phyloP scores from a whole-genome alignment of 192 early-diverging fungal genomes.

The Rhizophagus clarus region DNA sequence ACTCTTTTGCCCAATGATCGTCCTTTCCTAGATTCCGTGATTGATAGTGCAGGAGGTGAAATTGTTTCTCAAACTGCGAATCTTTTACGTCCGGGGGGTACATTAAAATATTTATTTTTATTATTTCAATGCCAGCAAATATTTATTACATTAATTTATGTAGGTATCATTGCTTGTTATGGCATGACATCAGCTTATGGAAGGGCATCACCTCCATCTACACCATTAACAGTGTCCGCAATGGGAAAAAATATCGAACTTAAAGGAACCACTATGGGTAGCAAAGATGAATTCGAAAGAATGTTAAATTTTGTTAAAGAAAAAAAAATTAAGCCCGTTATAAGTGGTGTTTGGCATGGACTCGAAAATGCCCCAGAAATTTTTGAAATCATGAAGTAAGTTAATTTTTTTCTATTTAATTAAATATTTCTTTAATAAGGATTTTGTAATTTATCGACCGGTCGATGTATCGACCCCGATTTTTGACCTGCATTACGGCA shows the following conservation, averaged over 20 bases:
- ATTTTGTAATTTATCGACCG: no score
- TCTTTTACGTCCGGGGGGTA: conserved; percentile 54
- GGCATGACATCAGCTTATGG: background rate
- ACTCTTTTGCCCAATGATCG: conserved; percentile 34
- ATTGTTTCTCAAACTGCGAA: conserved; percentile 43
- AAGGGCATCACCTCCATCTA: background rate
- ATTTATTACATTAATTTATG: background rate
- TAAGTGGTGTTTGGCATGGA: conserved; percentile 57
- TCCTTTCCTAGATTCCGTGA: conserved; percentile 49
- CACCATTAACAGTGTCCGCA: background rate
- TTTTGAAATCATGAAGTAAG: background rate
- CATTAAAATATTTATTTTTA: conserved; percentile 47
- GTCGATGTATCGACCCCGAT: no score
- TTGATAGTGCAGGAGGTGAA: conserved; percentile 70
- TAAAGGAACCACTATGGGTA: conserved; percentile 67
- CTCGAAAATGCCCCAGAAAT: conserved; percentile 14
- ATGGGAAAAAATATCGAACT: conserved; percentile 66
- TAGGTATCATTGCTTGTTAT: background rate
- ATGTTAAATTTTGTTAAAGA: conserved; percentile 63
- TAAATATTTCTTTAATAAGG: no score
- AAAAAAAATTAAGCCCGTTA: conserved; percentile 60
- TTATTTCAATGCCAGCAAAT: background rate
- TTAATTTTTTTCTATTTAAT: background rate
- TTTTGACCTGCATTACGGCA: no score
- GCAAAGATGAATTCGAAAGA: conserved; percentile 57